phyloP scores from a whole-genome alignment of 768 basidiomycete genomes.

The Russula sp. region DNA sequence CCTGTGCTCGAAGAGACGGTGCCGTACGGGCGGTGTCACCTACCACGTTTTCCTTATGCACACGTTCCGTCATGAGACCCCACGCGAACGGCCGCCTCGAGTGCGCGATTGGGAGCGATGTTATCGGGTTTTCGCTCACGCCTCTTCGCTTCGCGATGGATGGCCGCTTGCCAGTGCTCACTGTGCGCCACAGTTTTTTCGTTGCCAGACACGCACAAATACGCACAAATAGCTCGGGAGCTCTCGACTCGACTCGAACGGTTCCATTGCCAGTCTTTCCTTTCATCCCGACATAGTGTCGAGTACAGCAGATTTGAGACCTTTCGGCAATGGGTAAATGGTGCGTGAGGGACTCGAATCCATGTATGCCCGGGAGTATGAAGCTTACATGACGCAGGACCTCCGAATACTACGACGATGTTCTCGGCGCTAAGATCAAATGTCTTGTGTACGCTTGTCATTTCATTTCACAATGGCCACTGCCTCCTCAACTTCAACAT shows the following conservation, averaged over 20 bases:
- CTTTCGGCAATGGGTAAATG: constrained; percentile 59
- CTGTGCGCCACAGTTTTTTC: not conserved
- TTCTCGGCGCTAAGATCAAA: constrained; percentile 69
- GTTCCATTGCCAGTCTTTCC: not conserved
- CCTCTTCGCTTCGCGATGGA: not conserved
- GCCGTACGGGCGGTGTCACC: not conserved
- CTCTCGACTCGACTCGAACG: not conserved
- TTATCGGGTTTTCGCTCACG: not conserved
- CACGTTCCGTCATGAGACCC: not conserved
- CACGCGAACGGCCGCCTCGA: not conserved
- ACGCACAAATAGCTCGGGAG: constrained; percentile 6
- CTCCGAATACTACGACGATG: constrained; percentile 63
- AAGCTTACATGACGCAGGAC: constrained; percentile 44
- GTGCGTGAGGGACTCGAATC: constrained; percentile 33
- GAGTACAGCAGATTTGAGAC: not conserved
- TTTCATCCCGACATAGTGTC: not conserved
- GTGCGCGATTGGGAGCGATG: not conserved
- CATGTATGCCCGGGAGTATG: constrained; percentile 18
- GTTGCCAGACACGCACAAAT: not conserved
- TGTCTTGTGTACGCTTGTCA: constrained; percentile 57
- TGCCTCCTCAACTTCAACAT: not conserved
- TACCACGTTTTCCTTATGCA: not conserved
- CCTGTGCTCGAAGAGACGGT: not conserved
- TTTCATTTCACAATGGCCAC: constrained; percentile 17
- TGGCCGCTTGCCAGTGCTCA: not conserved